These are phyloP conservation scores for Calvatia gigantea DNA, from an alignment of 768 basidiomycete species.

Conservation along the genomic window DNA sequence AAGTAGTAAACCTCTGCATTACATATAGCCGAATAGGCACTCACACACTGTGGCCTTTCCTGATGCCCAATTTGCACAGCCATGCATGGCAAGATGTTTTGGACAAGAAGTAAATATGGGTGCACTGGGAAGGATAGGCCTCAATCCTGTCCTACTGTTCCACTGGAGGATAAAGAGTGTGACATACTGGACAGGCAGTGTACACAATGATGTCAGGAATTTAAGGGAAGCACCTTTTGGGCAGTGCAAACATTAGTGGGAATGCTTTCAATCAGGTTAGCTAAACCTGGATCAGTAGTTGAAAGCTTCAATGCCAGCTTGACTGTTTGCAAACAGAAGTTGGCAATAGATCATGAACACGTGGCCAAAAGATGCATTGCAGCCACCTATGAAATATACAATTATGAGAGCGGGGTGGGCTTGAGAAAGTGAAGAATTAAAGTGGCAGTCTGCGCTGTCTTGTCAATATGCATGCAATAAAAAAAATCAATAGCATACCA, in stretches of 20 bases:
- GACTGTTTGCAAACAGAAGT: neutral
- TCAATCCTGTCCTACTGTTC: neutral
- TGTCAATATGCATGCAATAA: neutral
- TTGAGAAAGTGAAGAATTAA: neutral
- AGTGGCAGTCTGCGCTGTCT: neutral
- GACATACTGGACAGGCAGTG: neutral
- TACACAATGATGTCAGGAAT: neutral
- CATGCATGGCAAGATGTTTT: neutral
- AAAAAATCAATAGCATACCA: neutral
- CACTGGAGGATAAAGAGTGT: neutral
- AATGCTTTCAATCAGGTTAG: neutral
- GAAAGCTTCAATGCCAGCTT: neutral
- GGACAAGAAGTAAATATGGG: neutral
- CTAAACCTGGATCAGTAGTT: neutral
- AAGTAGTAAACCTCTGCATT: conserved; percentile 5
- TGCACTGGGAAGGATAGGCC: conserved; percentile 4
- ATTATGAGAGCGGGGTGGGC: neutral
- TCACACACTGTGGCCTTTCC: neutral
- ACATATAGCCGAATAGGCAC: neutral
- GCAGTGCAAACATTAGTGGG: neutral
- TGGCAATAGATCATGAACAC: neutral
- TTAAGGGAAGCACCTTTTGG: neutral
- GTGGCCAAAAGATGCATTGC: neutral
- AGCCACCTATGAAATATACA: neutral
- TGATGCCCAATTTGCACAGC: neutral